phyloP scores from a whole-genome alignment of 1,284 basidiomycete species.

The Boletus hoseneyae region DNA sequence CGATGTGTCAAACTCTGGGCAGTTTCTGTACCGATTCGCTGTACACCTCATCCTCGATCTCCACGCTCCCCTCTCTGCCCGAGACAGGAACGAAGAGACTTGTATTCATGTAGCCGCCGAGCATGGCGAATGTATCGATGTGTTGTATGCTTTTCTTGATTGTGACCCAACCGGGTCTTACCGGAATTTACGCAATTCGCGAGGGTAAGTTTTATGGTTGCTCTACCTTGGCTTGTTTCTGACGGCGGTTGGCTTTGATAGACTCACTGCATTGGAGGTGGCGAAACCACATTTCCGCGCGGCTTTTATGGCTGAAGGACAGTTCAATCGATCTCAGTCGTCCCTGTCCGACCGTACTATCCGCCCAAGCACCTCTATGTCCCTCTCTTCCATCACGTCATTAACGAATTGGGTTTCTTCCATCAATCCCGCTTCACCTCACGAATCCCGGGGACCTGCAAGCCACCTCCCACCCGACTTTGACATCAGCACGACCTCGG shows the following conservation, averaged over 20 bases:
- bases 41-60: slow-evolving; percentile 65
- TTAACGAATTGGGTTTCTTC: slow-evolving; percentile 34
- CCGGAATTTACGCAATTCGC: slow-evolving; percentile 58
- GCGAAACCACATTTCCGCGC: slow-evolving; percentile 57
- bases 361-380: slow-evolving; percentile 41
- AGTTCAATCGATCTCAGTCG: slow-evolving; percentile 46
- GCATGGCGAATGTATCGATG: slow-evolving; percentile 69
- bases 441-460: slow-evolving; percentile 19
- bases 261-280: slow-evolving; percentile 65
- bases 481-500: slow-evolving; percentile 43
- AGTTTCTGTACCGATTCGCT: slow-evolving; percentile 52
- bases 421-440: slow-evolving; percentile 17
- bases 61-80: slow-evolving; percentile 59
- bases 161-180: slow-evolving; percentile 55
- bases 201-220: slow-evolving; percentile 48
- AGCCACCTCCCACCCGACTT: slow-evolving; percentile 34
- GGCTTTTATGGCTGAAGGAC: slow-evolving; percentile 52
- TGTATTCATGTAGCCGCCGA: slow-evolving; percentile 94
- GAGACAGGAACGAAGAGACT: slow-evolving; percentile 83
- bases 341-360: slow-evolving; percentile 56
- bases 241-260: slow-evolving; percentile 26
- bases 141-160: slow-evolving; percentile 59
- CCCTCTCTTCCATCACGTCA: slow-evolving; percentile 43
- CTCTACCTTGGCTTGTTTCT: neutral
- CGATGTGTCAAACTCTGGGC: slow-evolving; percentile 36